Evolutionary conservation across 331 rosid genomes (phyloP), one percentile per base, ranked within the genome.

Genomic region (Spiraea crenata): DNA sequence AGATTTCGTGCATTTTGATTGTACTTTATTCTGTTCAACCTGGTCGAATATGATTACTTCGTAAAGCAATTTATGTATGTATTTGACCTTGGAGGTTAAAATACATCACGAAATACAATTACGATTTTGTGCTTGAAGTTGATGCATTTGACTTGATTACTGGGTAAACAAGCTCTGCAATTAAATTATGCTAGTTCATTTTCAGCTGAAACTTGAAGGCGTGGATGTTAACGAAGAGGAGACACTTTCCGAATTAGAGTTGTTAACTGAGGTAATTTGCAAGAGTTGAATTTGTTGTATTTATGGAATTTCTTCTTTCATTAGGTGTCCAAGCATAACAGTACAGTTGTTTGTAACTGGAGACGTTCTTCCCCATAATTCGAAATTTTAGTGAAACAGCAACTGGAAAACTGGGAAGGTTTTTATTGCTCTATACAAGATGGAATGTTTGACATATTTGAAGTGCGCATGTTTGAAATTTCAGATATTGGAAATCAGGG

Each of bases 401-500:
- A 65, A 42, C 5, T 31, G 59, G 13, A 55, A n/a, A 54, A 44
- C 35, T 56, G 55, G 3, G 2, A 60, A 54, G 39, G 47, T 37
- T 5, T 1, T 13, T 55, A 3, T 14, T 44, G 34, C 13, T 25
- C 1, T 4, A 25, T 15, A 13, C 49, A 9, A 4, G 1, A 15
- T 69, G 41, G 17, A 4, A 6, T 10, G 14, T 3, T 56, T 9
- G 41, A 13, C 44, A 61, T 56, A 25, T 44, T 42, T 69, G 8
- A 44, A 42, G 20, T 42, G 54, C 11, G 41, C 44, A 3, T 42
- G 25, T 56, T 15, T 71, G 59, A 70, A 61, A 69, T 34, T 76
- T 75, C 89, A 91, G 99, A 89, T 95, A 50, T 39, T 95, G 91
- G 99, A 95, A 87, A 86, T 91, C 82, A 82, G 97, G 86, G 97